Percentiles rank a stretch among this genome's conserved stretches.
Conservation (phyloP, 108 stramenopile genomes). For the Schizochytrium sp. region DNA sequence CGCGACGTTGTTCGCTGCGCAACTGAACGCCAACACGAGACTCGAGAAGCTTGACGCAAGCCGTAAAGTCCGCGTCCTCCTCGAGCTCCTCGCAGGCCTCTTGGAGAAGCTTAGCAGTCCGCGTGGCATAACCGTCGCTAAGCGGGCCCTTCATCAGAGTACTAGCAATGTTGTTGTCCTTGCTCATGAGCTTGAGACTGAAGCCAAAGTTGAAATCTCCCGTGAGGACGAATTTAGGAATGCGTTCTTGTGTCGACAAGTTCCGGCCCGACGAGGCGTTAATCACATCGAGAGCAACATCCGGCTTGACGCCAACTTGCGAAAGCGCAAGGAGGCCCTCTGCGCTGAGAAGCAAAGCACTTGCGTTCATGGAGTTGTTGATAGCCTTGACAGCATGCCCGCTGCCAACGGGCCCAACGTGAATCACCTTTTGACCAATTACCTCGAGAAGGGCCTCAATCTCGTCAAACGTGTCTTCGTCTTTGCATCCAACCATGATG, state of each 20-base stretch:
- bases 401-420: not conserved
- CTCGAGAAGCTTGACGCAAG: not conserved
- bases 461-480: not conserved
- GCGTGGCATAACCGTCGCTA: not conserved
- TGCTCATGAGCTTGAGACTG: conserved; percentile 11
- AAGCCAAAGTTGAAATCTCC: conserved; percentile 20
- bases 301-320: conserved; percentile 11
- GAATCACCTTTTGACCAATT: not conserved
- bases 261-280: conserved; percentile 13
- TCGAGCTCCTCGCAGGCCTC: not conserved
- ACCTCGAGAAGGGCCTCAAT: not conserved
- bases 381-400: conserved; percentile 20
- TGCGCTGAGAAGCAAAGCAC: not conserved
- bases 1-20: not conserved
- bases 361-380: conserved; percentile 19
- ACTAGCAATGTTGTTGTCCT: not conserved
- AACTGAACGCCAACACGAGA: not conserved
- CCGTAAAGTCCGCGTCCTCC: not conserved
- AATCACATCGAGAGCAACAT: not conserved
- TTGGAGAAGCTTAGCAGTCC: not conserved
- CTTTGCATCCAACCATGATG: not conserved
- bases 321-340: conserved; percentile 21
- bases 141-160: not conserved
- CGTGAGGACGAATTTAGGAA: conserved; percentile 19
- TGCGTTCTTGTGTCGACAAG: conserved; percentile 6